Conservation (phyloP, 345 rosid genomes). For the Eucalyptus brandiana region DNA sequence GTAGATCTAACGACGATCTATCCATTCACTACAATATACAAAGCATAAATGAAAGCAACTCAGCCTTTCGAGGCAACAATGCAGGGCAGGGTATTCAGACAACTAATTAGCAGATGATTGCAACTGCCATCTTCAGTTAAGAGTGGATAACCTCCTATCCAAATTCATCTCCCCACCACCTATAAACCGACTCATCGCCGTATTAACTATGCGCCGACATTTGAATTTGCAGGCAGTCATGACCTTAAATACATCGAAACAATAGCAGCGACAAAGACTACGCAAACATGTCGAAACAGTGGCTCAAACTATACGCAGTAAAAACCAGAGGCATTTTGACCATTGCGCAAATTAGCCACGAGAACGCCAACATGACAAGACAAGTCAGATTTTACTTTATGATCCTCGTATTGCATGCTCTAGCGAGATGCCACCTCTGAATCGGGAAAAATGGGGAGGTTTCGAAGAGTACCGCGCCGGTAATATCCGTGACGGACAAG, state of each 20-base stretch:
- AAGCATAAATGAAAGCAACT: neutral
- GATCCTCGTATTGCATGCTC: rapidly evolving
- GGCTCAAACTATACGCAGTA: neutral
- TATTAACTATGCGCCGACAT: neutral
- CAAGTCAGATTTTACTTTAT: rapidly evolving
- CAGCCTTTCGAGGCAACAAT: neutral
- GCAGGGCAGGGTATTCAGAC: neutral
- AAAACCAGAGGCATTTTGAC: neutral
- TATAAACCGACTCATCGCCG: rapidly evolving
- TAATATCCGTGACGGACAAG: constrained; percentile 58
- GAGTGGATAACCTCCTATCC: neutral
- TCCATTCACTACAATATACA: neutral
- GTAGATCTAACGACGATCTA: neutral
- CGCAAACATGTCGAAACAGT: neutral
- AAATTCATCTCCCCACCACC: neutral
- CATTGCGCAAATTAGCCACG: neutral
- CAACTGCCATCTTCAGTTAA: neutral
- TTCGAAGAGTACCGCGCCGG: constrained; percentile 29
- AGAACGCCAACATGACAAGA: neutral
- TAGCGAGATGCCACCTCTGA: neutral
- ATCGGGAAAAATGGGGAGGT: neutral
- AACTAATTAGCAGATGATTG: neutral
- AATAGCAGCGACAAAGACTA: neutral
- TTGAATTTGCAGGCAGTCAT: neutral
- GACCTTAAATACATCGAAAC: neutral